Evolutionary conservation across 345 rosid species (phyloP).

Genomic region (Tarenaya hassleriana): DNA sequence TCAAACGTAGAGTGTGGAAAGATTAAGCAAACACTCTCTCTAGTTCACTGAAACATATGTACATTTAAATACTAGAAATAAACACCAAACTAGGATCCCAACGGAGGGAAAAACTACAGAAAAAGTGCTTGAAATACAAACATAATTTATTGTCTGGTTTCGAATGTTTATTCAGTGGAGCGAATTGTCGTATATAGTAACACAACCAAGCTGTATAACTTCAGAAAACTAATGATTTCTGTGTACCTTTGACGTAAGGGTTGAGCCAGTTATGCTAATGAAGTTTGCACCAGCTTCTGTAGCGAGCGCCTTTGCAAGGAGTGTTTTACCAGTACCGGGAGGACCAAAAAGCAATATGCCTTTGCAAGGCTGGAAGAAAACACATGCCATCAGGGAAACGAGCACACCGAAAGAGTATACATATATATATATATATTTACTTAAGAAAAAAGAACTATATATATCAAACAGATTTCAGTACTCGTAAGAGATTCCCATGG

Average conservation of each 20-base stretch:
- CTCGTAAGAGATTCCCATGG: slow-evolving; percentile 86
- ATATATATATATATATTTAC: too few relatives aligned
- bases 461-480: slow-evolving; percentile 25
- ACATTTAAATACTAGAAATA: not conserved
- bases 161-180: not conserved
- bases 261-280: slow-evolving; percentile 94
- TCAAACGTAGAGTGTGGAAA: slow-evolving; percentile 17
- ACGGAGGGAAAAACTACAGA: not conserved
- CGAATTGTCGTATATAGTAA: not conserved
- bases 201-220: not conserved
- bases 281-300: slow-evolving; percentile 98
- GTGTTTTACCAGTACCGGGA: slow-evolving; percentile 99
- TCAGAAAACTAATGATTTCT: not conserved
- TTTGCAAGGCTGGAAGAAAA: slow-evolving; percentile 79
- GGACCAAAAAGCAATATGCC: slow-evolving; percentile 98
- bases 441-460: slow-evolving; percentile 3
- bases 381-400: slow-evolving; percentile 1
- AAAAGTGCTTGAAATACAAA: too few relatives aligned
- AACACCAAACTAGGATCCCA: not conserved
- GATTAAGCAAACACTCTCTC: not conserved
- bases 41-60: slow-evolving; percentile 5
- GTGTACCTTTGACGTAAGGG: slow-evolving; percentile 91
- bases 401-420: not conserved
- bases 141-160: too few relatives aligned
- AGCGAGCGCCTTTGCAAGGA: slow-evolving; percentile 94